Evolutionary conservation across 345 rosid species (phyloP).

Genomic region (Brassica nigra): DNA sequence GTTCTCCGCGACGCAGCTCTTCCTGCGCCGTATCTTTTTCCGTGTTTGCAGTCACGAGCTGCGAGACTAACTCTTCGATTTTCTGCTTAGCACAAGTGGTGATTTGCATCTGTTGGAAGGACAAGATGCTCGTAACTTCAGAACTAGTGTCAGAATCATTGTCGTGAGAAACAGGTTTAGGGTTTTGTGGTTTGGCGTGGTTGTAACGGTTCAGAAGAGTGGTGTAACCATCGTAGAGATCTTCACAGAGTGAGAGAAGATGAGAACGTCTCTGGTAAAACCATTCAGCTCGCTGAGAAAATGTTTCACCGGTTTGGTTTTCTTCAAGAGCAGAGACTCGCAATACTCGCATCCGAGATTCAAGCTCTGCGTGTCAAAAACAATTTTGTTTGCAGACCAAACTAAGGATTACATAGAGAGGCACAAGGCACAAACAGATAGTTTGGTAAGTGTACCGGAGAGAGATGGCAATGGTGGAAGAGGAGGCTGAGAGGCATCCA

Average conservation of each 20-base stretch:
- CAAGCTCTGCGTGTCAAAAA: constrained; percentile 19
- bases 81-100: constrained; percentile 3
- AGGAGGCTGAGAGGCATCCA: constrained; percentile 26
- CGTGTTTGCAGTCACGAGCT: constrained; percentile 50
- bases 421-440: not conserved
- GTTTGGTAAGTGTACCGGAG: constrained; percentile 18
- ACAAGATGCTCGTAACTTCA: constrained; percentile 13
- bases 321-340: constrained; percentile 22
- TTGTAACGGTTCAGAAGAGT: constrained; percentile 42
- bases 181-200: constrained; percentile 21
- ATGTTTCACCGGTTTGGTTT: constrained; percentile 46
- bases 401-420: not conserved
- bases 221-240: constrained; percentile 55
- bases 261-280: constrained; percentile 61
- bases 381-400: not conserved
- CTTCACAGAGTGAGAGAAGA: constrained; percentile 59
- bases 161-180: constrained; percentile 6
- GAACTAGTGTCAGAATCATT: constrained; percentile 15
- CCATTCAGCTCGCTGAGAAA: constrained; percentile 57
- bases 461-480: constrained; percentile 27
- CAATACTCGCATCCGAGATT: constrained; percentile 32
- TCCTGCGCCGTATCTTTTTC: constrained; percentile 45
- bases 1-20: constrained; percentile 42
- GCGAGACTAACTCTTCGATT: constrained; percentile 37
- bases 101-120: constrained; percentile 23